These are phyloP conservation scores for Suhomyces ambrosiae DNA, from an alignment of 1,139 yeast genomes.

Conservation along the genomic window DNA sequence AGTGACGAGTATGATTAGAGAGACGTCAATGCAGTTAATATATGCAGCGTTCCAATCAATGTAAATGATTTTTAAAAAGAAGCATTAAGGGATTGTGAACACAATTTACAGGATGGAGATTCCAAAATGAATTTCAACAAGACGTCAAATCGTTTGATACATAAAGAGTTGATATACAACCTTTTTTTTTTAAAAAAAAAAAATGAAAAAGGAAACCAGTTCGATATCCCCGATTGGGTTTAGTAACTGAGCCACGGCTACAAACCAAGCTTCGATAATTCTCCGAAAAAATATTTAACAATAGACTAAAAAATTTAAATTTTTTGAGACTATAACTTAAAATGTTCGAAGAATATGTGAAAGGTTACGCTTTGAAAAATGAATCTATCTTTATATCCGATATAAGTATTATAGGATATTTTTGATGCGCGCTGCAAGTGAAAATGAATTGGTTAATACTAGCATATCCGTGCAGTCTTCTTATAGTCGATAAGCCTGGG, in stretches of 20 bases:
- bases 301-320: slow-evolving; percentile 9
- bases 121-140: neutral
- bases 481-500: neutral
- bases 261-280: slow-evolving; percentile 11
- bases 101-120: too few relatives aligned
- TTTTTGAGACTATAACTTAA: slow-evolving; percentile 1
- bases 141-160: slow-evolving; percentile 3
- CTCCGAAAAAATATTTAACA: slow-evolving; percentile 8
- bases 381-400: slow-evolving; percentile 6
- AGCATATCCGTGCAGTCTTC: slow-evolving; percentile 3
- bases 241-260: slow-evolving; percentile 4
- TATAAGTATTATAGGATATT: slow-evolving; percentile 1
- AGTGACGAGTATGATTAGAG: too few relatives aligned
- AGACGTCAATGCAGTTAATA: too few relatives aligned
- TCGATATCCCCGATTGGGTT: slow-evolving; percentile 9
- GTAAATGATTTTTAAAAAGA: too few relatives aligned
- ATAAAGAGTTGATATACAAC: slow-evolving; percentile 3
- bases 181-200: neutral
- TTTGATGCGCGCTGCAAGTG: slow-evolving; percentile 10
- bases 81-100: neutral
- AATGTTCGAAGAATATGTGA: too few relatives aligned
- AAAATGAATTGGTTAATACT: slow-evolving; percentile 4
- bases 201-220: slow-evolving; percentile 5
- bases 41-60: too few relatives aligned
- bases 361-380: neutral